These are phyloP conservation scores for Scedosporium apiospermum DNA, from an alignment of 2,329 filamentous ascomycete genomes.

Conservation along the genomic window DNA sequence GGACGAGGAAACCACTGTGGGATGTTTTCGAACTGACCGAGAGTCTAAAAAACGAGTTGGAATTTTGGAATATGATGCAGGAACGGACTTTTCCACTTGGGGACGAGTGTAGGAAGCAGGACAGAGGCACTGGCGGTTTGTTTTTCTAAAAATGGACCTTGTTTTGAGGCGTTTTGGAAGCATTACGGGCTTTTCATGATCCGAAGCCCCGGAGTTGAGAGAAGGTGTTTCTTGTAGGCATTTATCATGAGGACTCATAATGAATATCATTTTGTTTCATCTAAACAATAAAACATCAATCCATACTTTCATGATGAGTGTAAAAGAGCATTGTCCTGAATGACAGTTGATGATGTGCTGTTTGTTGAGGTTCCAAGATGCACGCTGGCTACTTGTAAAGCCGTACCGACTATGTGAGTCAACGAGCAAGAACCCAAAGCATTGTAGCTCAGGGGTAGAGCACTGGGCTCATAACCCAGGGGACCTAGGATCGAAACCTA, in stretches of 20 bases:
- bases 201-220: constrained; percentile 2
- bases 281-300: too few species aligned
- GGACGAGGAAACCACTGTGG: background rate
- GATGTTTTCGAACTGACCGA: background rate
- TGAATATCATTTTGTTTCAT: background rate
- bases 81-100: background rate
- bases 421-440: too few species aligned
- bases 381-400: too few species aligned
- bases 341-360: too few species aligned
- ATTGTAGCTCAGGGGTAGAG: too few species aligned
- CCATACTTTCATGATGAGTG: too few species aligned
- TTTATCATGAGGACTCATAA: background rate
- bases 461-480: too few species aligned
- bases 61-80: constrained; percentile 4
- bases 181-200: constrained; percentile 1
- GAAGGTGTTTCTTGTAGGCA: background rate
- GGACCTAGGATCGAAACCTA: too few species aligned
- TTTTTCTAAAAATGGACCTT: background rate
- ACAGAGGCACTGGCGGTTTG: background rate
- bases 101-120: background rate
- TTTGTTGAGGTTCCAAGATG: too few species aligned
- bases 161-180: background rate
- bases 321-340: too few species aligned
- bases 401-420: too few species aligned
- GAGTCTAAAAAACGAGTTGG: background rate